Conservation (phyloP, 345 rosid genomes). For the Salix viminalis region DNA sequence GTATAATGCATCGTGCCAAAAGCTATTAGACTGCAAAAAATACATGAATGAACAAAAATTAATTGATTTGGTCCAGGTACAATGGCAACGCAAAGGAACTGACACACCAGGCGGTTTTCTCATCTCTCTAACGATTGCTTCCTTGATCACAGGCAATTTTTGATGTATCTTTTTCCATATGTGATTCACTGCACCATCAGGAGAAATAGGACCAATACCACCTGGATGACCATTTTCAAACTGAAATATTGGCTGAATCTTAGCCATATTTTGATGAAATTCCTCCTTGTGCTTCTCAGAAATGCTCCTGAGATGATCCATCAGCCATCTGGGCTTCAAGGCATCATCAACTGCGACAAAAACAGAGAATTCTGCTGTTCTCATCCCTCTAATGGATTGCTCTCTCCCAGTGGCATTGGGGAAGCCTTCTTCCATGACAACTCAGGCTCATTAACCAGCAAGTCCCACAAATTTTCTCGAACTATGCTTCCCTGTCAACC, state of each 20-base stretch:
- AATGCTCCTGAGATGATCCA: constrained; percentile 50
- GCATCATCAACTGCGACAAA: constrained; percentile 70
- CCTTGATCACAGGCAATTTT: constrained; percentile 68
- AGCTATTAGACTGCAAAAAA: neutral
- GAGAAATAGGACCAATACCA: constrained; percentile 68
- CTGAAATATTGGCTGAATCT: constrained; percentile 57
- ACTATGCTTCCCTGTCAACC: constrained; percentile 66
- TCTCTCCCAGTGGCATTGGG: constrained; percentile 92
- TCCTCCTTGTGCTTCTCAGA: constrained; percentile 46
- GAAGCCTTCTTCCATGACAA: constrained; percentile 93
- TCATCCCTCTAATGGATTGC: constrained; percentile 86
- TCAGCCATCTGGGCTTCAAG: constrained; percentile 67
- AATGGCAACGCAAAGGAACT: constrained; percentile 74
- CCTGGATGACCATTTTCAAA: constrained; percentile 57
- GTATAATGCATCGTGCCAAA: neutral
- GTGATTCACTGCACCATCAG: constrained; percentile 78
- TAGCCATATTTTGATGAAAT: constrained; percentile 51
- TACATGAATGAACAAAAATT: neutral
- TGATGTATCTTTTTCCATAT: constrained; percentile 81
- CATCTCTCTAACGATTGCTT: constrained; percentile 61
- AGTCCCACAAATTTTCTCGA: constrained; percentile 83
- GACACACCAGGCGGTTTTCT: constrained; percentile 68
- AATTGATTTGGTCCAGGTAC: constrained; percentile 41
- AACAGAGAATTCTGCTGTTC: constrained; percentile 77
- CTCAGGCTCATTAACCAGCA: constrained; percentile 50